Percentiles rank a stretch among this genome's conserved stretches.
Conservation (phyloP, 176 grass and related monocot genomes). For the Poa pratensis region DNA sequence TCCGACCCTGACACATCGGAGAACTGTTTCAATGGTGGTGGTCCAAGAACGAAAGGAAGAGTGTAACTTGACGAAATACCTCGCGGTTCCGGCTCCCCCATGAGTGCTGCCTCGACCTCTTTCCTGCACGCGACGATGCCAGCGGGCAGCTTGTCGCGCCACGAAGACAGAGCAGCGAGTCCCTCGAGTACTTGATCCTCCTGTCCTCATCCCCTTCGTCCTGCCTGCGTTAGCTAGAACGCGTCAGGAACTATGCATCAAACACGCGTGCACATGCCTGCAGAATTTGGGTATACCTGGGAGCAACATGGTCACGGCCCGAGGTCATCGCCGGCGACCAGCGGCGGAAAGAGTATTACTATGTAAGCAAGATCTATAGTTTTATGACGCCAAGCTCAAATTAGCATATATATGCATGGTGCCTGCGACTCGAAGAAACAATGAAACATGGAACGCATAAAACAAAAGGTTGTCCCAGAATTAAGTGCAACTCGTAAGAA, state of each 20-base stretch:
- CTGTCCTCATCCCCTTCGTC: not conserved
- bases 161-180: not conserved
- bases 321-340: not conserved
- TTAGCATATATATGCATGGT: not conserved
- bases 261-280: not conserved
- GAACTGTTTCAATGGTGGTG: not conserved
- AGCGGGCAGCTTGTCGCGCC: not conserved
- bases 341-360: not conserved
- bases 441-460: too few species aligned
- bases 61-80: not conserved
- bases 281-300: not conserved
- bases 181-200: slow-evolving; percentile 1
- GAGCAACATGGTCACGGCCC: not conserved
- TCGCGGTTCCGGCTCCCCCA: not conserved
- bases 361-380: not conserved
- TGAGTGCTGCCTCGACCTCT: not conserved
- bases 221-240: not conserved
- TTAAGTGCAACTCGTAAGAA: not conserved
- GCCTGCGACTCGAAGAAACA: not conserved
- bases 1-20: not conserved
- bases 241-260: not conserved
- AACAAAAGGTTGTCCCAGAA: not conserved
- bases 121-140: not conserved
- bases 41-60: not conserved
- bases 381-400: slow-evolving; percentile 2